phyloP scores from a whole-genome alignment of 2,329 filamentous ascomycete genomes.

The Pseudogymnoascus sp. region DNA sequence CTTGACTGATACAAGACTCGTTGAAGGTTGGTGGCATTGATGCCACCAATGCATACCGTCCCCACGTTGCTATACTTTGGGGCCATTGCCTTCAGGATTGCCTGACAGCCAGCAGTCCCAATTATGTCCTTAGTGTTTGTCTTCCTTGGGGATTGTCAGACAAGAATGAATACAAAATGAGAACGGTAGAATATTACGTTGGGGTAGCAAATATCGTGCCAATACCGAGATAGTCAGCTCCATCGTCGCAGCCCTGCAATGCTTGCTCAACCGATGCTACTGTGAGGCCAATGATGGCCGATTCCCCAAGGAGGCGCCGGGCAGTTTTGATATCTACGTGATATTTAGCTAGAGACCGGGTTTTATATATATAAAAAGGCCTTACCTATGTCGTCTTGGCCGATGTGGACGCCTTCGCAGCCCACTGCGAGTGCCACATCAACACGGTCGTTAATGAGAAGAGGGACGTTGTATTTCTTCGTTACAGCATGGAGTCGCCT shows the following conservation, averaged over 20 bases:
- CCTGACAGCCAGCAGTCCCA: constrained; percentile 62
- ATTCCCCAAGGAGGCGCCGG: constrained; percentile 63
- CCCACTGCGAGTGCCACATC: constrained; percentile 81
- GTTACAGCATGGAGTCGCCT: constrained; percentile 67
- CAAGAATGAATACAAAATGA: constrained; percentile 13
- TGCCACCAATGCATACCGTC: constrained; percentile 82
- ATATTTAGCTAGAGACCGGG: constrained; percentile 14
- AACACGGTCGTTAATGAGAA: constrained; percentile 88
- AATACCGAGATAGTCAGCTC: constrained; percentile 87
- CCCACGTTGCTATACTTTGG: constrained; percentile 36
- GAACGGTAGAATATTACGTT: constrained; percentile 49
- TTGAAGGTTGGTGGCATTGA: constrained; percentile 71
- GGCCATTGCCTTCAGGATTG: constrained; percentile 56
- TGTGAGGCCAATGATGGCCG: constrained; percentile 83
- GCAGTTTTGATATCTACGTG: constrained; percentile 54
- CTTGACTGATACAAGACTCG: constrained; percentile 66
- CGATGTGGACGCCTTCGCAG: constrained; percentile 89
- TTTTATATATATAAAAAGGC: background rate
- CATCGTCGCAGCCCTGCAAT: constrained; percentile 59
- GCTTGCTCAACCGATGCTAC: constrained; percentile 72
- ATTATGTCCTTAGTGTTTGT: constrained; percentile 80
- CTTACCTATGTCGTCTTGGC: constrained; percentile 85
- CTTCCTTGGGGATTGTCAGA: constrained; percentile 49
- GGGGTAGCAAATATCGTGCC: constrained; percentile 82
- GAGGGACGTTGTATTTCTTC: constrained; percentile 59